These are phyloP conservation scores for Boletus huronensis DNA, from an alignment of 768 basidiomycete genomes.

Conservation along the genomic window DNA sequence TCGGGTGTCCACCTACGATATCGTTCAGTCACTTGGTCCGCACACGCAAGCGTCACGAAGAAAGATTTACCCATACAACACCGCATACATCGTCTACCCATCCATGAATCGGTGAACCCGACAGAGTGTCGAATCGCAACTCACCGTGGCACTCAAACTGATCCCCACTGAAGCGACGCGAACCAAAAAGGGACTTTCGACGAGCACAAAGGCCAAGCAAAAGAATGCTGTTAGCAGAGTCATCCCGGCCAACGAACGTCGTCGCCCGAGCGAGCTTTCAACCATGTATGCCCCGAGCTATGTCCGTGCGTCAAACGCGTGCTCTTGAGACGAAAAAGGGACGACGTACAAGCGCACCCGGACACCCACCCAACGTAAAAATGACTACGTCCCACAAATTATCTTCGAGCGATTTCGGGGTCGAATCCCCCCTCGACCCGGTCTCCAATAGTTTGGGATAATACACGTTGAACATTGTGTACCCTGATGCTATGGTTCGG, in stretches of 20 bases:
- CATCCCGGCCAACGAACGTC: slow-evolving; percentile 69
- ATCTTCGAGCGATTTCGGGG: slow-evolving; percentile 49
- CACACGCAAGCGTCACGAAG: not conserved
- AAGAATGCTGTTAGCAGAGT: slow-evolving; percentile 75
- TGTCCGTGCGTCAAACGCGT: not conserved
- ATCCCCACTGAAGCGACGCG: slow-evolving; percentile 72
- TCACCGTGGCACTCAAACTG: slow-evolving; percentile 63
- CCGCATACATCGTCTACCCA: slow-evolving; percentile 75
- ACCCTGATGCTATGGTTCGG: slow-evolving; percentile 43
- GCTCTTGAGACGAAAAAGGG: not conserved
- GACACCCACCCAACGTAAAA: slow-evolving; percentile 81
- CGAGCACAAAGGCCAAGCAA: slow-evolving; percentile 65
- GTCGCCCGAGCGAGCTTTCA: slow-evolving; percentile 63
- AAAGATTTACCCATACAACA: slow-evolving; percentile 58
- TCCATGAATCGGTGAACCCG: not conserved
- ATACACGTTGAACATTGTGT: slow-evolving; percentile 92
- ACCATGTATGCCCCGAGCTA: slow-evolving; percentile 86
- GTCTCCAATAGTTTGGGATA: slow-evolving; percentile 83
- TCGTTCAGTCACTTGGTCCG: not conserved
- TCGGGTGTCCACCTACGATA: slow-evolving; percentile 70
- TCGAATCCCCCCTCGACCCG: slow-evolving; percentile 14
- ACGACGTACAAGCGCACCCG: slow-evolving; percentile 69
- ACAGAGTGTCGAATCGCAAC: not conserved
- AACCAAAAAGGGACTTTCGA: slow-evolving; percentile 53
- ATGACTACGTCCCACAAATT: slow-evolving; percentile 85